Evolutionary conservation across 1,139 yeast genomes (phyloP), one percentile per base, ranked within the genome.

Genomic region (Pneumocystis oryctolagi): DNA sequence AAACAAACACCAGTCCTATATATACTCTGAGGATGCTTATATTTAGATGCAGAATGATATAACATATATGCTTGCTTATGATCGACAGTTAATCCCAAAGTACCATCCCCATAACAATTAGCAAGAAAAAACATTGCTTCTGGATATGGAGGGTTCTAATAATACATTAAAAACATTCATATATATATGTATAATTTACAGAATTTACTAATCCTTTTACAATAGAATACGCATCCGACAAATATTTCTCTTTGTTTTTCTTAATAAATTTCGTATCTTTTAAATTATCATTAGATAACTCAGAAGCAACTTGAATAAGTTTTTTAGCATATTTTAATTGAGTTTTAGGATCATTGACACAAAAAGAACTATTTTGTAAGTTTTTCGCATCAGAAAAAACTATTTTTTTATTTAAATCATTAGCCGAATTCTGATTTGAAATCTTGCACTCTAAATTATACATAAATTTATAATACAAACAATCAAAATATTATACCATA

Each of bases 1-100:
- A 79, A 79, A 69, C 87, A 82, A 28, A 84, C 85, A 1, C 85
- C 90, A 1, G 82, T 79, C 60, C 89, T 75, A 73, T 84, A 85
- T 63, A 83, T 79, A 6, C 85, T 84, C 61, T 80, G 80, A 0
- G 82, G 75, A 69, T 83, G 84, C 18, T 80, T 79, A 47, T 77
- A 76, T 60, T 76, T 75, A 3, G 87, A 85, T 0, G 89, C 84
- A 64, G 79, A 80, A 55, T 73, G 69, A 71, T 84, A 85, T 62
- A 78, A 75, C 64, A 81, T 81, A 68, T 80, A 82, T 1, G 89
- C 89, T 69, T 80, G 80, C 58, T 72, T 77, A 67, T 82, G 82
- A 72, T 84, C 84, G 62, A 77, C 75, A 20, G 79, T 81, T 16
- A 84, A 74, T 5, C 84, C 78, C 55, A 80, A 77, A 4, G 77